A percentile compares a stretch with the other conserved stretches of the same genome.
phyloP scores from a whole-genome alignment of 2,329 filamentous ascomycete species.

The Microsporum ferrugineum region DNA sequence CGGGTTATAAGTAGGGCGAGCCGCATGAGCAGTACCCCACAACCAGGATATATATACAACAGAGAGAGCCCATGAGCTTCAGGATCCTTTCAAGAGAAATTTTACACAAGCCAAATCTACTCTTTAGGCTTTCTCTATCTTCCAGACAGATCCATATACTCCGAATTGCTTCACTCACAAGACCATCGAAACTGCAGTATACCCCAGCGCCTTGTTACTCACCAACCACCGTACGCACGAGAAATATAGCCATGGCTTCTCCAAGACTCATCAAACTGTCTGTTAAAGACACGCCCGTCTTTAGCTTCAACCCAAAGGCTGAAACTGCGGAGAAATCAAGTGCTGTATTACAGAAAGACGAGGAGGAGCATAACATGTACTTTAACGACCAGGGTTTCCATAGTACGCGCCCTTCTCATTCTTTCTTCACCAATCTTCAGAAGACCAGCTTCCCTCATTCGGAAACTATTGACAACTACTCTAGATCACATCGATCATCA shows the following conservation, averaged over 20 bases:
- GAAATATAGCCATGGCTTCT: constrained; percentile 36
- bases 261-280: constrained; percentile 38
- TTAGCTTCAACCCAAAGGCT: constrained; percentile 37
- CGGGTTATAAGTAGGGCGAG: no score
- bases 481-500: constrained; percentile 67
- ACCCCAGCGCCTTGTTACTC: not conserved
- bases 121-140: not conserved
- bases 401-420: constrained; percentile 28
- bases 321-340: constrained; percentile 53
- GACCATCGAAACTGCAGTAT: not conserved
- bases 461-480: constrained; percentile 8
- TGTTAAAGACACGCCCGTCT: constrained; percentile 35
- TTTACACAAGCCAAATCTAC: no score
- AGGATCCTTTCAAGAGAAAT: not conserved
- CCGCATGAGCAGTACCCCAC: no score
- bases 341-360: constrained; percentile 63
- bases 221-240: not conserved
- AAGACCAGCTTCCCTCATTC: not conserved
- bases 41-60: not conserved
- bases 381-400: constrained; percentile 69
- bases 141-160: not conserved
- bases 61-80: not conserved
- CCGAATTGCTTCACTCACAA: not conserved
- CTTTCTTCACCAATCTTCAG: not conserved
- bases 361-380: constrained; percentile 63